These are phyloP conservation scores for Cupressus sempervirens DNA, from an alignment of 75 land plant genomes.

Conservation along the genomic window DNA sequence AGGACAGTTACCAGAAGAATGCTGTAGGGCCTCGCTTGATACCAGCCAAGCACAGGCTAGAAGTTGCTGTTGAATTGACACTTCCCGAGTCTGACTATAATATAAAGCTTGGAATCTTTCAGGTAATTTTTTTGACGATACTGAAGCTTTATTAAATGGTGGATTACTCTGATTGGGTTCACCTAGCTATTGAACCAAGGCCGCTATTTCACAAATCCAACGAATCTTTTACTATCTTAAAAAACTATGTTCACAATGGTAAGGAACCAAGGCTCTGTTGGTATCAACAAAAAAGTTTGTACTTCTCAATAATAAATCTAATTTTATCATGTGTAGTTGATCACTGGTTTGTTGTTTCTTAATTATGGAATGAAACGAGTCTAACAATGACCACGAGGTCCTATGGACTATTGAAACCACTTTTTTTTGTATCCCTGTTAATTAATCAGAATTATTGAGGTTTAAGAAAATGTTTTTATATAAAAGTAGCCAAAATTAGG, in stretches of 20 bases:
- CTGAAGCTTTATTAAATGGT: neutral
- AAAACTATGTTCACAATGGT: neutral
- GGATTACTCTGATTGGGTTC: neutral
- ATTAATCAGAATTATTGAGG: neutral
- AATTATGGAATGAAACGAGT: neutral
- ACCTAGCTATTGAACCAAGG: neutral
- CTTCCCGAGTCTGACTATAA: conserved; percentile 81
- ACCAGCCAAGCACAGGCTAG: conserved; percentile 47
- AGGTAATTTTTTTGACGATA: conserved; percentile 34
- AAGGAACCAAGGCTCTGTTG: neutral
- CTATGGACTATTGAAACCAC: neutral
- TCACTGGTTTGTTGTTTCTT: neutral
- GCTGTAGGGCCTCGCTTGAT: conserved; percentile 11
- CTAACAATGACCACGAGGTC: neutral
- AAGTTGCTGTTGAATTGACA: conserved; percentile 35
- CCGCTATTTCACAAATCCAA: neutral
- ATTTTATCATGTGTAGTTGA: neutral
- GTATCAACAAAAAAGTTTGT: neutral
- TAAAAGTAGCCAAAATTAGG: no score
- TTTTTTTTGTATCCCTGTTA: neutral
- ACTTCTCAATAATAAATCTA: neutral
- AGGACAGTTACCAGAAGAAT: conserved; percentile 14
- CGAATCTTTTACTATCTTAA: neutral
- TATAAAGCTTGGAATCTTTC: conserved; percentile 63
- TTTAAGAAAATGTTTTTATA: neutral